Evolutionary conservation across 208 protist genomes (phyloP).

Genomic region (Trypanosoma caninum): DNA sequence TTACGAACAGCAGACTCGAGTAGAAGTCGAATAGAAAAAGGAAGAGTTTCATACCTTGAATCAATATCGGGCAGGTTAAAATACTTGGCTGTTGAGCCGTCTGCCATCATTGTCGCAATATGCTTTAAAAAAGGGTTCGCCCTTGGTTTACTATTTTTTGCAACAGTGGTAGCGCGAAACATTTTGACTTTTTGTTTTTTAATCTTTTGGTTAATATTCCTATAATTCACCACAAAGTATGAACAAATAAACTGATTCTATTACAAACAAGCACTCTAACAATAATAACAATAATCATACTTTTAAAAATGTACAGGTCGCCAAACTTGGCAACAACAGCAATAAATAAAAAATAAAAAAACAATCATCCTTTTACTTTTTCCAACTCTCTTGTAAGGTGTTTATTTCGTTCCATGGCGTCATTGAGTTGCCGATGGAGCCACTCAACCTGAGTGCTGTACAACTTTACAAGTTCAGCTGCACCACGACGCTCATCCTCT

Average conservation of each 20-base stretch:
- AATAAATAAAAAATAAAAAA: neutral
- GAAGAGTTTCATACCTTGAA: slow-evolving; percentile 78
- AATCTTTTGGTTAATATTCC: slow-evolving; percentile 6
- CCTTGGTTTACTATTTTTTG: slow-evolving; percentile 30
- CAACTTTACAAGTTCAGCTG: slow-evolving; percentile 54
- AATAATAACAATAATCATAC: too few species aligned
- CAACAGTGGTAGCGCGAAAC: slow-evolving; percentile 42
- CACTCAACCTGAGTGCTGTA: slow-evolving; percentile 59
- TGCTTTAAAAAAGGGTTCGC: slow-evolving; percentile 81
- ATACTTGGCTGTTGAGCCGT: slow-evolving; percentile 57
- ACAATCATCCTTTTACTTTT: neutral
- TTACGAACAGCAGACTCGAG: slow-evolving; percentile 95
- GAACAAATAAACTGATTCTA: too few species aligned
- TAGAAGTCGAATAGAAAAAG: slow-evolving; percentile 95
- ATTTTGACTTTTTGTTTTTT: slow-evolving; percentile 27
- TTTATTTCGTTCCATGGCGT: slow-evolving; percentile 30
- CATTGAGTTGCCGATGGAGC: slow-evolving; percentile 53
- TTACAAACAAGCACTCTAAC: too few species aligned
- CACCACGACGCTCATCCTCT: slow-evolving; percentile 39
- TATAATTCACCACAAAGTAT: too few species aligned
- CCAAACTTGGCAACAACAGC: too few species aligned
- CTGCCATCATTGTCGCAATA: slow-evolving; percentile 49
- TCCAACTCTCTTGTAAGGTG: slow-evolving; percentile 22
- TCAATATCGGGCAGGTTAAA: slow-evolving; percentile 88
- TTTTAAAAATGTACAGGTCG: too few species aligned